These are phyloP conservation scores for Hypoxylon rubiginosum DNA, from an alignment of 2,329 filamentous ascomycete species.

Conservation along the genomic window DNA sequence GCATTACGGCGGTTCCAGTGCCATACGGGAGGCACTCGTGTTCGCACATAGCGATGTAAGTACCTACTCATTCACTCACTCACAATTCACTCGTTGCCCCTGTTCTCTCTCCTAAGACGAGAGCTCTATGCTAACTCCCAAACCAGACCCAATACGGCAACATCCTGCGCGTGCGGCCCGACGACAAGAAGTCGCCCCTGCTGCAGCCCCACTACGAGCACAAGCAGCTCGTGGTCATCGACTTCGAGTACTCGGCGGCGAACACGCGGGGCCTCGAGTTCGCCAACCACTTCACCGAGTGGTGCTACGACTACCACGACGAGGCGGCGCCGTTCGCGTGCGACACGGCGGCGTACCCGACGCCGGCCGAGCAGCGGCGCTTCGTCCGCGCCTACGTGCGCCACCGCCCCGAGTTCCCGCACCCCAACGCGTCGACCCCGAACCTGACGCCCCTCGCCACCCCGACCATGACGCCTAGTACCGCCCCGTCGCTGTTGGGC, in stretches of 20 bases:
- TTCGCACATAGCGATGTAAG: constrained; percentile 98
- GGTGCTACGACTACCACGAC: constrained; percentile 98
- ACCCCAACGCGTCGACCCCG: constrained; percentile 64
- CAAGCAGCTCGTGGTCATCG: constrained; percentile 96
- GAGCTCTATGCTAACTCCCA: constrained; percentile 24
- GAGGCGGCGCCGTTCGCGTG: constrained; percentile 73
- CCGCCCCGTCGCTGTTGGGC: constrained; percentile 51
- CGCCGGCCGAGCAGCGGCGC: constrained; percentile 81
- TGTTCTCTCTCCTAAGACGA: neutral
- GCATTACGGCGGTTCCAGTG: constrained; percentile 75
- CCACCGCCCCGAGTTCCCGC: constrained; percentile 78
- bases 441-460: constrained; percentile 61
- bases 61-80: constrained; percentile 27
- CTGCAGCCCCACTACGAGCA: constrained; percentile 92
- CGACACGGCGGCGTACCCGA: constrained; percentile 80
- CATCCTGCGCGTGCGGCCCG: constrained; percentile 80
- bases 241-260: constrained; percentile 96
- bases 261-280: constrained; percentile 91
- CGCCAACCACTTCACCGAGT: constrained; percentile 98
- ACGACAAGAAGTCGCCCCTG: constrained; percentile 84
- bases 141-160: constrained; percentile 96
- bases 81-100: neutral
- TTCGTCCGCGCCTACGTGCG: constrained; percentile 90
- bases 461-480: constrained; percentile 51
- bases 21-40: constrained; percentile 80